Conservation (phyloP, 176 grass and related monocot species). For the Ampelocalamus luodianensis region DNA sequence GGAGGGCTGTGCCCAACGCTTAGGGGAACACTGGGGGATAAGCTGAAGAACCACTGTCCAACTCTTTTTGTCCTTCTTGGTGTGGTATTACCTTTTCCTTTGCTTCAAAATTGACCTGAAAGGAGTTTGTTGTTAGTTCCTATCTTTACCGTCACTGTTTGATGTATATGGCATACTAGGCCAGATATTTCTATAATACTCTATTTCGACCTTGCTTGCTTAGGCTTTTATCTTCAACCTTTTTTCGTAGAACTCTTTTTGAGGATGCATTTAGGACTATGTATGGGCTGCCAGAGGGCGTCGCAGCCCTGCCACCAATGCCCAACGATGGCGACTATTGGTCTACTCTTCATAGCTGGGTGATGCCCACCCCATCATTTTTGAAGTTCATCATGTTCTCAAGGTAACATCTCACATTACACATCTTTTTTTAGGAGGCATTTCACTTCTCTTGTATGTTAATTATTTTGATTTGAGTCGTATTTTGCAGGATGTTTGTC, state of each 20-base stretch:
- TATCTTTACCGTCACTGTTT: slow-evolving; percentile 11
- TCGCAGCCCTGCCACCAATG: slow-evolving; percentile 80
- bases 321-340: slow-evolving; percentile 70
- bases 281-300: slow-evolving; percentile 74
- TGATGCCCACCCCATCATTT: slow-evolving; percentile 97
- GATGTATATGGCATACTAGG: neutral
- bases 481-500: slow-evolving; percentile 79
- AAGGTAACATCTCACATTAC: slow-evolving; percentile 54
- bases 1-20: too few relatives aligned
- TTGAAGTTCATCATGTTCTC: slow-evolving; percentile 97
- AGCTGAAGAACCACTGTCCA: neutral
- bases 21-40: neutral
- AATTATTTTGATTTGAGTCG: slow-evolving; percentile 10
- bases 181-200: slow-evolving; percentile 28
- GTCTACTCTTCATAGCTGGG: slow-evolving; percentile 95
- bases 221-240: slow-evolving; percentile 39
- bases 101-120: slow-evolving; percentile 12
- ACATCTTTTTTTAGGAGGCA: slow-evolving; percentile 18
- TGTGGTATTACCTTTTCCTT: neutral
- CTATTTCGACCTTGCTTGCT: slow-evolving; percentile 23
- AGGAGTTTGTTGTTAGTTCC: neutral
- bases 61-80: slow-evolving; percentile 4
- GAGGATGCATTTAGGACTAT: slow-evolving; percentile 81
- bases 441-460: slow-evolving; percentile 22
- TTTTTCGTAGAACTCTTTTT: slow-evolving; percentile 68